These are phyloP conservation scores for Crithidia acanthocephali DNA, from an alignment of 208 protist species.

Conservation along the genomic window DNA sequence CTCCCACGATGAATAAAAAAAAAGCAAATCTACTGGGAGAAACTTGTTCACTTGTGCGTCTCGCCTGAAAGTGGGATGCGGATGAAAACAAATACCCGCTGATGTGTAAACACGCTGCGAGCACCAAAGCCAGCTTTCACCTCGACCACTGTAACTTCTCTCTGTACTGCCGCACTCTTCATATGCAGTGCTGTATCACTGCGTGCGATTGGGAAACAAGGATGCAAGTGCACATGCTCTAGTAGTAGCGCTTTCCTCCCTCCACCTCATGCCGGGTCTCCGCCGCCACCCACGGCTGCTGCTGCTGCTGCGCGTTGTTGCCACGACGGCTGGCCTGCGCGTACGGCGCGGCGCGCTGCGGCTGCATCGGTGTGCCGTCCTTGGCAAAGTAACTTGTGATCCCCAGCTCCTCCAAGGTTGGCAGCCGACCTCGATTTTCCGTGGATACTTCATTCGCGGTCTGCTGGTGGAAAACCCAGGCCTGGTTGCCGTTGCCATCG, in stretches of 20 bases:
- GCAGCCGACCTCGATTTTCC: constrained; percentile 25
- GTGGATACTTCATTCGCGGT: constrained; percentile 30
- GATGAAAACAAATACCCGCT: no score
- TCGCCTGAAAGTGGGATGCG: no score
- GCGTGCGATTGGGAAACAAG: neutral
- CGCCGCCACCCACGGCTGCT: constrained; percentile 41
- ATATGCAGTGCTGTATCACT: neutral
- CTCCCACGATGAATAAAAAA: neutral
- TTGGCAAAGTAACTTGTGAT: constrained; percentile 40
- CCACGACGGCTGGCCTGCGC: neutral
- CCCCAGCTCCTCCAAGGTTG: constrained; percentile 51
- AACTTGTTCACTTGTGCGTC: no score
- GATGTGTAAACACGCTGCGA: no score
- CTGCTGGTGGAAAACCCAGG: constrained; percentile 47
- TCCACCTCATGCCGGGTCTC: constrained; percentile 53
- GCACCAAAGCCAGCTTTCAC: no score
- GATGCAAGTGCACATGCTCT: neutral
- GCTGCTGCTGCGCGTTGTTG: neutral
- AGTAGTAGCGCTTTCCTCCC: constrained; percentile 42
- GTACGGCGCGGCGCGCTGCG: constrained; percentile 32
- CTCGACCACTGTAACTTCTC: no score
- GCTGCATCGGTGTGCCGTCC: constrained; percentile 10
- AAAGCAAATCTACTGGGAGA: neutral
- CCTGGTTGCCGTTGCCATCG: constrained; percentile 22
- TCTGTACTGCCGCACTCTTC: no score